Base-by-base conservation (phyloP, 129 eudicot genomes). In the Oenanthe sinensis region DNA sequence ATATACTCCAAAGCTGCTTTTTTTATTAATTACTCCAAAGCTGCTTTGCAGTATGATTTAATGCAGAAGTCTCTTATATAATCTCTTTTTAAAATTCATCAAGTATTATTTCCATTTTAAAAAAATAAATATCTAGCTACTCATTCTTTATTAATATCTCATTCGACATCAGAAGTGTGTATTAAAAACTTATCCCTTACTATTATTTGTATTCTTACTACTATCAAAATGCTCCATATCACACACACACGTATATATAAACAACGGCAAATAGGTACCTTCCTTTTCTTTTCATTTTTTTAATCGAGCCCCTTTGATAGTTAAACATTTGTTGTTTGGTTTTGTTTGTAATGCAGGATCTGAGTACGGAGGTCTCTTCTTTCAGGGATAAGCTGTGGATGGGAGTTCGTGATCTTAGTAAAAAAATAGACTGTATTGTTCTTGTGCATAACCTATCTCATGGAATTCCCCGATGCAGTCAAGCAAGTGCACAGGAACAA, bases 401-500 rank as follows among this genome's bases (percentile, higher is more conserved):
- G 90, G 98, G 98, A 43, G 87, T 95, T 75, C 97, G 92, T 74
- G 98, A 95, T 82, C 91, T 95, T 16, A 84, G 90, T 74, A 84
- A 84, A 78, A 95, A 95, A 88, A 90, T 89, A 30, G 98, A 95
- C 83, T 82, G 92, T 83, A 84, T 95, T 40, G 92, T 95, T 77
- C 90, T 95, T 52, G 98, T 95, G 74, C 98, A 95, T 70, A 95
- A 95, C 80, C 84, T 95, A 5, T 90, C 98, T 55, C 98, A 95
- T 79, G 85, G 84, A 76, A 87, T 95, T 83, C 98, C 98, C 46
- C 90, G 86, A 54, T 86, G 85, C 79, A 85, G 81, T 33, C 88
- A 75, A 19, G 50, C 97, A 82, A 85, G 85, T 52, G 75, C 88
- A 79, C 78, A 85, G 63, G 83, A 85, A 58, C 87, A 85, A 76